Evolutionary conservation across 1,284 basidiomycete genomes (phyloP).

Genomic region (Leccinum fuscescens): DNA sequence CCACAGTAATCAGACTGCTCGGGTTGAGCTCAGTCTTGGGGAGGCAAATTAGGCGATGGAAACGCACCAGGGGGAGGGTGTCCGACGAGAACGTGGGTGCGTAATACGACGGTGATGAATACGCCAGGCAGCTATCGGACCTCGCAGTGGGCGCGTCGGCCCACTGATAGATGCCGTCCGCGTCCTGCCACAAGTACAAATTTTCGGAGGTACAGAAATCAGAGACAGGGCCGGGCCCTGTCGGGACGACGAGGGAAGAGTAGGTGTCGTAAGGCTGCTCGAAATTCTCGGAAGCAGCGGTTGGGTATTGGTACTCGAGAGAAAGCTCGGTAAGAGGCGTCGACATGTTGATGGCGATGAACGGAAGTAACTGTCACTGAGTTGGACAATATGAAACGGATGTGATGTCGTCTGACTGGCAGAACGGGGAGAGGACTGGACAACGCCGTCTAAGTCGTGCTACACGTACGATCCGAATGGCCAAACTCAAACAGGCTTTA

Average conservation of each 20-base stretch:
- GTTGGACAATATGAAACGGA: constrained; percentile 27
- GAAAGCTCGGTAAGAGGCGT: constrained; percentile 24
- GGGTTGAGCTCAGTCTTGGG: constrained; percentile 8
- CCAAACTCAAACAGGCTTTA: constrained; percentile 19
- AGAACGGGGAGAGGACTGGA: constrained; percentile 12
- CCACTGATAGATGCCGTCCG: constrained; percentile 32
- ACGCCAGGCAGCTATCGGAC: constrained; percentile 25
- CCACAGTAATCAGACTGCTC: constrained; percentile 17
- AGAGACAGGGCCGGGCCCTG: constrained; percentile 12
- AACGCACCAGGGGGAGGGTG: constrained; percentile 20
- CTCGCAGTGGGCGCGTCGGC: constrained; percentile 26
- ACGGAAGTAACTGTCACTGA: constrained; percentile 19
- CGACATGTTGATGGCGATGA: constrained; percentile 24
- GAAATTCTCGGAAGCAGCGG: constrained; percentile 13
- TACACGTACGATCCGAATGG: constrained; percentile 17
- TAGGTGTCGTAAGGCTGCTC: constrained; percentile 29
- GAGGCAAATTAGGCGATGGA: background rate
- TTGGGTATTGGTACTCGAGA: constrained; percentile 21
- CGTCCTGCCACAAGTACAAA: constrained; percentile 31
- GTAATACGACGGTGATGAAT: constrained; percentile 24
- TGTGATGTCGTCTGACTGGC: constrained; percentile 6
- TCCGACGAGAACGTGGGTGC: constrained; percentile 21
- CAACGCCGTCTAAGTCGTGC: constrained; percentile 12
- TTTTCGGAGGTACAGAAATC: constrained; percentile 31
- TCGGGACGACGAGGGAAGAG: constrained; percentile 17